Percentiles rank a stretch among this genome's conserved stretches.
Conservation (phyloP, 371 early-diverging fungal genomes). For the Cokeromyces recurvatus region DNA sequence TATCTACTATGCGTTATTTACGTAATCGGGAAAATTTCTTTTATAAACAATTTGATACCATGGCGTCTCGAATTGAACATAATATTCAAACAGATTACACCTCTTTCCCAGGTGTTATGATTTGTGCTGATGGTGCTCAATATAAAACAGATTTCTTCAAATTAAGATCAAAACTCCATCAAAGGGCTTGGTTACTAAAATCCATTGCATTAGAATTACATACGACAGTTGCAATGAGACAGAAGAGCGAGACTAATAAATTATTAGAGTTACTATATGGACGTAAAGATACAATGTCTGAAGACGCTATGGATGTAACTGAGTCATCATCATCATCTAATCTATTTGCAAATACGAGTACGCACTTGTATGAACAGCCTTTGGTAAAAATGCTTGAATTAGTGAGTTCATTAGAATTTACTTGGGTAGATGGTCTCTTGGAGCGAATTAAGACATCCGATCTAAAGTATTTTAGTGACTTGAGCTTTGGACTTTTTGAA, state of each 20-base stretch:
- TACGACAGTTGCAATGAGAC: constrained; percentile 35
- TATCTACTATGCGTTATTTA: constrained; percentile 75
- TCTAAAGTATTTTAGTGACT: constrained; percentile 15
- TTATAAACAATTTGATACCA: constrained; percentile 50
- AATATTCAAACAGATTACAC: constrained; percentile 19
- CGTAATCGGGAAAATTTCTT: constrained; percentile 78
- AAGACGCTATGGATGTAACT: constrained; percentile 18
- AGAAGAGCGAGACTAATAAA: constrained; percentile 45
- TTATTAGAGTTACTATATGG: constrained; percentile 63
- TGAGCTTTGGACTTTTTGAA: constrained; percentile 17
- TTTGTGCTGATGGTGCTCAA: constrained; percentile 18
- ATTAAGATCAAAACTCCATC: constrained; percentile 69
- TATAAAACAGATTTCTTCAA: constrained; percentile 44
- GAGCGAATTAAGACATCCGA: constrained; percentile 4
- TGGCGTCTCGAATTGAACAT: constrained; percentile 43
- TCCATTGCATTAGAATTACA: constrained; percentile 85
- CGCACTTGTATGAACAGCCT: constrained; percentile 55
- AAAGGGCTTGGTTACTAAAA: constrained; percentile 87
- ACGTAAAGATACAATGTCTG: constrained; percentile 8
- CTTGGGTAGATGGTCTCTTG: constrained; percentile 44
- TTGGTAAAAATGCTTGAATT: constrained; percentile 54
- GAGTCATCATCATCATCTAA: constrained; percentile 44
- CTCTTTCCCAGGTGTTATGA: constrained; percentile 17
- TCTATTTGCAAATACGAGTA: constrained; percentile 77
- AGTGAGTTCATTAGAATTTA: constrained; percentile 50